These are phyloP conservation scores for Hyphopichia burtonii DNA, from an alignment of 1,139 yeast genomes.

Conservation along the genomic window DNA sequence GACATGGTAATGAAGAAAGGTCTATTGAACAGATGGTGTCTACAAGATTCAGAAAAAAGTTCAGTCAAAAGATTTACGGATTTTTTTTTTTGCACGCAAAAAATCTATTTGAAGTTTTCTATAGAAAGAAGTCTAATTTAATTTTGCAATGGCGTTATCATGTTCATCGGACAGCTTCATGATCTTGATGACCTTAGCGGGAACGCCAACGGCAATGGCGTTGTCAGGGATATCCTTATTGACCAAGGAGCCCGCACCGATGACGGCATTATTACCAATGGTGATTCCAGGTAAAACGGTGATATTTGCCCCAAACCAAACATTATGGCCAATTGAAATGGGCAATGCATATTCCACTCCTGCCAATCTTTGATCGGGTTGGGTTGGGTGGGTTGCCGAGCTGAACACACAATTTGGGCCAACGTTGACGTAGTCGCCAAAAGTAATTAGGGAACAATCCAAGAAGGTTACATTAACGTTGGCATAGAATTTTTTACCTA, in stretches of 20 bases:
- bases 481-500: constrained; percentile 52
- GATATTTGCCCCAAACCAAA: constrained; percentile 63
- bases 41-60: no score
- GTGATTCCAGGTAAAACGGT: constrained; percentile 64
- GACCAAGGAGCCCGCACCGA: constrained; percentile 71
- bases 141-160: background rate
- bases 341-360: constrained; percentile 56
- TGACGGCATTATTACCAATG: constrained; percentile 59
- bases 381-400: constrained; percentile 65
- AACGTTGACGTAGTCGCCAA: constrained; percentile 58
- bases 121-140: background rate
- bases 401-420: constrained; percentile 65
- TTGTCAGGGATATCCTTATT: constrained; percentile 52
- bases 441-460: constrained; percentile 59
- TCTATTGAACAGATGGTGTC: background rate
- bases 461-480: constrained; percentile 58
- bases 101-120: no score
- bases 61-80: no score
- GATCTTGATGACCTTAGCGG: constrained; percentile 49
- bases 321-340: constrained; percentile 58
- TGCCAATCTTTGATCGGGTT: constrained; percentile 42
- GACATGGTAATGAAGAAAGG: background rate
- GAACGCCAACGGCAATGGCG: constrained; percentile 58
- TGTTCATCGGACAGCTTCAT: constrained; percentile 10
- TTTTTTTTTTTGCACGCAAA: no score